These are phyloP conservation scores for Hypoxylon perforatum DNA, from an alignment of 495 filamentous ascomycete genomes.

Conservation along the genomic window DNA sequence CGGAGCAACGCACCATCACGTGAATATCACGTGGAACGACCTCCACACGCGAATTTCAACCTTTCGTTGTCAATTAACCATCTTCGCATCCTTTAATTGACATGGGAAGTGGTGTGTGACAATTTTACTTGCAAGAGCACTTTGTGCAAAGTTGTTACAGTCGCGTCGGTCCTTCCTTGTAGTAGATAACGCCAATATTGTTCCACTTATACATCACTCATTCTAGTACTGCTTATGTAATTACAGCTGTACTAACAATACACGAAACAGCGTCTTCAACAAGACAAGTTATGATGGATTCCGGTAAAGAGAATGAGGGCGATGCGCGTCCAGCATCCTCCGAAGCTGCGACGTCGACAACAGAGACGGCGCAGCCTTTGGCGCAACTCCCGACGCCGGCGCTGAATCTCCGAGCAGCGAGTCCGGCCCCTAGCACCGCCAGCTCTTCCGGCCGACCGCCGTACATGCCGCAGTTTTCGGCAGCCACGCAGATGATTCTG, in stretches of 20 bases:
- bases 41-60: slow-evolving; percentile 40
- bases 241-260: not conserved
- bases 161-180: too few relatives aligned
- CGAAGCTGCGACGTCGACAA: not conserved
- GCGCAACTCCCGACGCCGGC: not conserved
- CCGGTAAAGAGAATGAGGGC: slow-evolving; percentile 11
- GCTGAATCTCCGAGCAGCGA: slow-evolving; percentile 22
- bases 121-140: not conserved
- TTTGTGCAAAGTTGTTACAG: not conserved
- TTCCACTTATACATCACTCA: too few relatives aligned
- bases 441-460: slow-evolving; percentile 44
- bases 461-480: slow-evolving; percentile 64
- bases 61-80: slow-evolving; percentile 23
- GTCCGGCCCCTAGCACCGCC: slow-evolving; percentile 31
- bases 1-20: slow-evolving; percentile 37
- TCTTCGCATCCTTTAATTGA: slow-evolving; percentile 14
- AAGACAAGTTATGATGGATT: slow-evolving; percentile 16
- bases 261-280: not conserved
- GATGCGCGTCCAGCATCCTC: not conserved
- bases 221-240: too few relatives aligned
- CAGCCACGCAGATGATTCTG: slow-evolving; percentile 67
- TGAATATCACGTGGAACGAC: slow-evolving; percentile 38
- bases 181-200: too few relatives aligned
- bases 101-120: not conserved
- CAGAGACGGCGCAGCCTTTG: slow-evolving; percentile 2